A percentile compares a stretch with the other conserved stretches of the same genome.
Conservation (phyloP, 2,329 filamentous ascomycete genomes). For the Trichophyton equinum region DNA sequence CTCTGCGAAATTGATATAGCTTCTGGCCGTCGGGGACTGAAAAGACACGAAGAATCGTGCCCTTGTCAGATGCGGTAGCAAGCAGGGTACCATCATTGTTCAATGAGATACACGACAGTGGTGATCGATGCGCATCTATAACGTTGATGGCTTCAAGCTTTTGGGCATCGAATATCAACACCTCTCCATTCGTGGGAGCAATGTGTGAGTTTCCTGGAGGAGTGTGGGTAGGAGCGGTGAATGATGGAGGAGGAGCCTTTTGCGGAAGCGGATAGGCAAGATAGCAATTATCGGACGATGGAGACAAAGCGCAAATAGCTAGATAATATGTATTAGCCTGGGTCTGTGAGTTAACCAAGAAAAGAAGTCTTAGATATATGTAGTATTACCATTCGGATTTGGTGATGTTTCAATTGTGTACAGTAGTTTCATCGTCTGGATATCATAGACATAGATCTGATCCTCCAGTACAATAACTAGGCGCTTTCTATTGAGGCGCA, state of each 20-base stretch:
- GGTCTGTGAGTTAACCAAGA: neutral
- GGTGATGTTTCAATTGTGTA: constrained; percentile 89
- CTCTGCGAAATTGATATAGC: constrained; percentile 87
- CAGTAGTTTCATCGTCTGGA: constrained; percentile 93
- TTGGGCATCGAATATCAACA: constrained; percentile 81
- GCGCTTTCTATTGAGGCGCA: constrained; percentile 86
- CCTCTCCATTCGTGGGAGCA: constrained; percentile 75
- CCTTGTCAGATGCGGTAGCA: constrained; percentile 91
- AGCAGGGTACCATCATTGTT: constrained; percentile 86
- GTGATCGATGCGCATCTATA: constrained; percentile 85
- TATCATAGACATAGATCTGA: constrained; percentile 96
- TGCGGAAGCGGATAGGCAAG: constrained; percentile 83
- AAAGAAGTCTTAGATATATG: neutral
- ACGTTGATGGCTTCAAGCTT: constrained; percentile 89
- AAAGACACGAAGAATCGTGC: constrained; percentile 94
- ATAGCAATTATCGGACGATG: constrained; percentile 90
- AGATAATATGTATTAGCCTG: neutral
- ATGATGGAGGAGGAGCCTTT: constrained; percentile 41
- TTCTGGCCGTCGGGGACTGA: constrained; percentile 83
- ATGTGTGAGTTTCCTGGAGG: constrained; percentile 61
- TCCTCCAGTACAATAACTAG: constrained; percentile 89
- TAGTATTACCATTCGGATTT: constrained; percentile 57
- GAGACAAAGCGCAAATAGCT: constrained; percentile 85
- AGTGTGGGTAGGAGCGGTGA: constrained; percentile 61
- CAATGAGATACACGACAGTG: constrained; percentile 76